These are phyloP conservation scores for Phytophthora fragariae DNA, from an alignment of 352 stramenopile genomes.

Conservation along the genomic window DNA sequence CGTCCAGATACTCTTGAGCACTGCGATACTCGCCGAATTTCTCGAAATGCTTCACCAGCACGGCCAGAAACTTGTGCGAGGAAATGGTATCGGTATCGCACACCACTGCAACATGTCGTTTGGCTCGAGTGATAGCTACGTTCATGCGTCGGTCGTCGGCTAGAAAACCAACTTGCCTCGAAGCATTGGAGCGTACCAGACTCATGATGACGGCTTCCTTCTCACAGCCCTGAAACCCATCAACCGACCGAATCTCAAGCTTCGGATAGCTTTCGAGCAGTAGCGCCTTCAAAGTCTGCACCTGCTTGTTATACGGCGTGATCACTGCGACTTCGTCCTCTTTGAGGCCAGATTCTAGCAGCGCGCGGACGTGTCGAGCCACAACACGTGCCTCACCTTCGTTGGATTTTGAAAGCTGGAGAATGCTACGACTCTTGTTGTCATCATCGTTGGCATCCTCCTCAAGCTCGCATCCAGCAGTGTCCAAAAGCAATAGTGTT, in stretches of 20 bases:
- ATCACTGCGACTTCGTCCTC: slow-evolving; percentile 96
- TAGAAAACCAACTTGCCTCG: slow-evolving; percentile 95
- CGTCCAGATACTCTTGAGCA: slow-evolving; percentile 83
- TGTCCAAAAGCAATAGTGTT: slow-evolving; percentile 95
- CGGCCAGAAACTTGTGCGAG: slow-evolving; percentile 91
- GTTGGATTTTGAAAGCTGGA: slow-evolving; percentile 82
- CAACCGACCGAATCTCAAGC: slow-evolving; percentile 94
- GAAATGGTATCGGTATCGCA: slow-evolving; percentile 96
- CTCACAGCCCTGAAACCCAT: slow-evolving; percentile 98
- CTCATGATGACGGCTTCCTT: slow-evolving; percentile 98
- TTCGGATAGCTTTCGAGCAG: slow-evolving; percentile 75
- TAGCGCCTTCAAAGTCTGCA: slow-evolving; percentile 91
- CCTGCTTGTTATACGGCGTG: slow-evolving; percentile 98
- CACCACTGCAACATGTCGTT: slow-evolving; percentile 95
- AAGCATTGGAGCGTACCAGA: slow-evolving; percentile 95
- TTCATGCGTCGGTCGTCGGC: slow-evolving; percentile 97
- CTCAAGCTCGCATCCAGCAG: slow-evolving; percentile 92
- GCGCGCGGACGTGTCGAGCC: slow-evolving; percentile 80
- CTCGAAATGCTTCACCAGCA: slow-evolving; percentile 94
- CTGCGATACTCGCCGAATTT: slow-evolving; percentile 91
- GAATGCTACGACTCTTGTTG: slow-evolving; percentile 18
- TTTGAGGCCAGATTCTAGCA: slow-evolving; percentile 88
- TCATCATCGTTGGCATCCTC: slow-evolving; percentile 70
- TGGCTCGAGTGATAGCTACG: slow-evolving; percentile 97
- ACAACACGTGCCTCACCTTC: slow-evolving; percentile 80